phyloP scores from a whole-genome alignment of 768 basidiomycete species.

The Auriculariales sp. region DNA sequence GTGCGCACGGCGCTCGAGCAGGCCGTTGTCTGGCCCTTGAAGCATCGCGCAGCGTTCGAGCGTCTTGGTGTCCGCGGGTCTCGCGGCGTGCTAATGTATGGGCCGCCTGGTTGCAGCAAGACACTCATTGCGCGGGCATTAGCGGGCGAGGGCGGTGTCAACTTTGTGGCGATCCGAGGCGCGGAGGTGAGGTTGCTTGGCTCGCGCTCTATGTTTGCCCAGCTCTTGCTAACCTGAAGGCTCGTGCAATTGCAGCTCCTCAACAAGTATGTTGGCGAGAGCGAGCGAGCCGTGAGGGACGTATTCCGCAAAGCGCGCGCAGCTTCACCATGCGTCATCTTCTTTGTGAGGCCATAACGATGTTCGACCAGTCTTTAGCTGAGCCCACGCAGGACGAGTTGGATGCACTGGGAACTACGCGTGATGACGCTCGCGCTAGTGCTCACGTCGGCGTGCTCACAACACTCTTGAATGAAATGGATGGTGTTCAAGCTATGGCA shows the following conservation, averaged over 20 bases:
- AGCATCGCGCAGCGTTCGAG: constrained; percentile 74
- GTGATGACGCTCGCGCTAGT: constrained; percentile 39
- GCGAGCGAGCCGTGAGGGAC: constrained; percentile 87
- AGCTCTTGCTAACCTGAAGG: background rate
- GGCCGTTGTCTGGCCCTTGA: constrained; percentile 89
- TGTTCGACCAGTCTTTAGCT: too few species aligned
- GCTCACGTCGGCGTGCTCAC: constrained; percentile 84
- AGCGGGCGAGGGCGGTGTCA: constrained; percentile 86
- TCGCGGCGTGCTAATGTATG: constrained; percentile 82
- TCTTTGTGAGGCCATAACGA: constrained; percentile 54
- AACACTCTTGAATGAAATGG: constrained; percentile 93
- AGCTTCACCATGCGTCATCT: constrained; percentile 88
- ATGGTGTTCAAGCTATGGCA: constrained; percentile 86
- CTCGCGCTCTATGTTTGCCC: constrained; percentile 3
- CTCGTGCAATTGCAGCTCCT: constrained; percentile 42
- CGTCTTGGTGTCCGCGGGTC: constrained; percentile 81
- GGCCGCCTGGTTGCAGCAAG: constrained; percentile 96
- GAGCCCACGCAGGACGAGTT: constrained; percentile 91
- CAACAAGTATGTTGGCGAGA: constrained; percentile 96
- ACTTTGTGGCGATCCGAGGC: constrained; percentile 94
- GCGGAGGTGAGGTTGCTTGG: constrained; percentile 55
- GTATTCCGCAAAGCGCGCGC: constrained; percentile 91
- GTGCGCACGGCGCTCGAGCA: constrained; percentile 81
- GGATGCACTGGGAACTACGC: constrained; percentile 78
- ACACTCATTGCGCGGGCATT: constrained; percentile 85